Conservation (phyloP, 2,329 filamentous ascomycete genomes). For the Rutstroemia sp. region DNA sequence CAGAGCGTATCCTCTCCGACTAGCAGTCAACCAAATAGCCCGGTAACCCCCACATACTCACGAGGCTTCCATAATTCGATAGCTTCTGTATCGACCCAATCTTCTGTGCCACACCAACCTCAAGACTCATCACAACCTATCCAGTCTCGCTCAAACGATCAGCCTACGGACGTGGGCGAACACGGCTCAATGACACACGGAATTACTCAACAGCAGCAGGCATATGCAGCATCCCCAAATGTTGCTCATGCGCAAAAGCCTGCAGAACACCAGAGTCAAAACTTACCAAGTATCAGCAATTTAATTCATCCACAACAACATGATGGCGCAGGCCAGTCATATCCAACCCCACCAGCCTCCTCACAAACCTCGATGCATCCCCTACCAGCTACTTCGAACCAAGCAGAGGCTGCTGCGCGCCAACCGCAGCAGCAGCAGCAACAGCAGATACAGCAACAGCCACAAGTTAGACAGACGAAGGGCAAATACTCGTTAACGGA, state of each 20-base stretch:
- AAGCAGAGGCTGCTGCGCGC: conserved; percentile 7
- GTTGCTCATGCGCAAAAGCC: conserved; percentile 13
- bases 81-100: conserved; percentile 35
- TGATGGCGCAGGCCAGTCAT: conserved; percentile 34
- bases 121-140: conserved; percentile 23
- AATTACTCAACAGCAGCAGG: conserved; percentile 29
- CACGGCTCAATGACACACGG: conserved; percentile 29
- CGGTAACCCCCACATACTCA: conserved; percentile 50
- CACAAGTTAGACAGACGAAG: conserved; percentile 64
- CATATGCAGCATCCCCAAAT: conserved; percentile 21
- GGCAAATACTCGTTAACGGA: conserved; percentile 93
- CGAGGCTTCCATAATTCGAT: conserved; percentile 38
- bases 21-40: conserved; percentile 57
- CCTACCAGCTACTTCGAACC: not conserved
- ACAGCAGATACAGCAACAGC: conserved; percentile 13
- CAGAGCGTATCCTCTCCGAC: conserved; percentile 59
- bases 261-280: conserved; percentile 40
- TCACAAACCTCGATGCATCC: conserved; percentile 5
- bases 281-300: conserved; percentile 75
- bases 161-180: conserved; percentile 26
- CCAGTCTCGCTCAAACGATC: conserved; percentile 22
- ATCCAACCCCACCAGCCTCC: conserved; percentile 19
- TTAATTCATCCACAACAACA: conserved; percentile 63
- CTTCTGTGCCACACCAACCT: conserved; percentile 25
- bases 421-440: conserved; percentile 4